A percentile compares a stretch with the other conserved stretches of the same genome.
Evolutionary conservation across 2,329 filamentous ascomycete genomes (phyloP).

Genomic region (Venturia pyrina): DNA sequence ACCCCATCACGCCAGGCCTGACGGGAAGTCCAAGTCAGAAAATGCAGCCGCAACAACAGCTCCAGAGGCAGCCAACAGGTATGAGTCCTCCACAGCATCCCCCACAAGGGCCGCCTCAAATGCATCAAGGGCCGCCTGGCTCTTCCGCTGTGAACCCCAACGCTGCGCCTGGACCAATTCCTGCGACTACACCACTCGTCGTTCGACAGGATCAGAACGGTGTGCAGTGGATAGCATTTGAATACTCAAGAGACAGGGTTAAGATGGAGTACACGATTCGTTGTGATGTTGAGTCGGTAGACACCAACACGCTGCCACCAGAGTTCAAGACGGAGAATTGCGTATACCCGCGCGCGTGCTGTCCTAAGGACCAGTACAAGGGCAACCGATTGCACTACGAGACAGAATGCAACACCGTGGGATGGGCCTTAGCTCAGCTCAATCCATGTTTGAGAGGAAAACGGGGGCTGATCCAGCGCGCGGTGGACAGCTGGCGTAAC

Average conservation of each 20-base stretch:
- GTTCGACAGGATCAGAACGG: conserved; percentile 93
- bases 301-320: conserved; percentile 69
- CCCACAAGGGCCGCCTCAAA: conserved; percentile 29
- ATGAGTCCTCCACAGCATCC: conserved; percentile 30
- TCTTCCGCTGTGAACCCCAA: conserved; percentile 64
- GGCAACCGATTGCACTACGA: conserved; percentile 94
- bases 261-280: conserved; percentile 99
- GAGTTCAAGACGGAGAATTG: conserved; percentile 99
- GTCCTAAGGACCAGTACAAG: conserved; percentile 89
- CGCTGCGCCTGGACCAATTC: conserved; percentile 89
- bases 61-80: conserved; percentile 48
- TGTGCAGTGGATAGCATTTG: conserved; percentile 97
- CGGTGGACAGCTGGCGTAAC: conserved; percentile 97
- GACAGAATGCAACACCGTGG: conserved; percentile 98
- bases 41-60: conserved; percentile 33
- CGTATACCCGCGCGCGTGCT: conserved; percentile 92
- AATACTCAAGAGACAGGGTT: conserved; percentile 91
- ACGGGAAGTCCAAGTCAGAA: conserved; percentile 47
- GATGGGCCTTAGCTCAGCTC: conserved; percentile 92
- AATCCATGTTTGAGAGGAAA: conserved; percentile 88
- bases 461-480: conserved; percentile 88
- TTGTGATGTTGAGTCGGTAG: conserved; percentile 94
- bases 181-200: conserved; percentile 87
- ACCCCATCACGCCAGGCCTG: conserved; percentile 48
- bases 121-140: conserved; percentile 29